Percentiles rank a stretch among this genome's conserved stretches.
These are phyloP conservation scores for Colletotrichum tropicale DNA, from an alignment of 2,329 filamentous ascomycete species.

Conservation along the genomic window DNA sequence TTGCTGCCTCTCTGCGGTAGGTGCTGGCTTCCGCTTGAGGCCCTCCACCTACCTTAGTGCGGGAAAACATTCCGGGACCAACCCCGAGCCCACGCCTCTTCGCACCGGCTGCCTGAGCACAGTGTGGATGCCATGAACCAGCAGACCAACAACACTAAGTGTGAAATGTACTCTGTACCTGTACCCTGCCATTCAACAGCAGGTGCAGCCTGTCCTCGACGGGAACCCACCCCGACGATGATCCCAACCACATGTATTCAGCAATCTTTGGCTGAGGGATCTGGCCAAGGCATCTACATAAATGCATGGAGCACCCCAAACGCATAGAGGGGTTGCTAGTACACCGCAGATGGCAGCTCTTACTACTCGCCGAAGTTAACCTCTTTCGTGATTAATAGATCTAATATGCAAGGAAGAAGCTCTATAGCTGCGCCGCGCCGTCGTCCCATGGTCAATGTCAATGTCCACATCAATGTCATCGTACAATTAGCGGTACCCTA, in stretches of 20 bases:
- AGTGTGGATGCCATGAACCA: no score
- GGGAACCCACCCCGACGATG: background rate
- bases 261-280: background rate
- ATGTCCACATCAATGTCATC: slow-evolving; percentile 1
- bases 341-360: background rate
- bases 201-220: background rate
- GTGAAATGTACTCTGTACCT: background rate
- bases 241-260: background rate
- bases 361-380: slow-evolving; percentile 4
- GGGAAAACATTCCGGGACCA: slow-evolving; percentile 11
- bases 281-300: background rate
- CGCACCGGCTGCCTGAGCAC: background rate
- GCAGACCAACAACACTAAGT: background rate
- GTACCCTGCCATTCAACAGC: background rate
- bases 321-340: background rate
- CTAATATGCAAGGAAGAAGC: slow-evolving; percentile 14
- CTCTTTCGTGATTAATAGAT: slow-evolving; percentile 19
- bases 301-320: background rate
- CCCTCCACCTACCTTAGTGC: background rate
- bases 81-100: background rate
- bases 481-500: background rate
- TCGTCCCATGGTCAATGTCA: background rate
- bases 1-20: background rate
- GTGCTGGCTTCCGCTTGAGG: background rate
- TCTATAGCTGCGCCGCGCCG: slow-evolving; percentile 6